Conservation (phyloP, 352 stramenopile species). For the Elongisporangium undulatum region DNA sequence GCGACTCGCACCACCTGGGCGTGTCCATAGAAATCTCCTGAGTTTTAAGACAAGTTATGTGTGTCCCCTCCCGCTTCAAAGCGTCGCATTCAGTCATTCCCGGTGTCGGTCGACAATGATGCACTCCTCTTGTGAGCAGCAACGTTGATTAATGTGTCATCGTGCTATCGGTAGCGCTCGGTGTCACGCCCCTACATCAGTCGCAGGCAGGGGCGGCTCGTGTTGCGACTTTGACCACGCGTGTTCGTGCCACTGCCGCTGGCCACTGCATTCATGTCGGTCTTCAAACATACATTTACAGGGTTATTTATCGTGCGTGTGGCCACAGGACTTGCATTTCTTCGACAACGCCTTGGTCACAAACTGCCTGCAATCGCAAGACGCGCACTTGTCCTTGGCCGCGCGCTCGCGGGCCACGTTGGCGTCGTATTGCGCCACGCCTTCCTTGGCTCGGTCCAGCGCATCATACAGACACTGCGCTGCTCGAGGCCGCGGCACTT, state of each 20-base stretch:
- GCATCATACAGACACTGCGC: conserved; percentile 78
- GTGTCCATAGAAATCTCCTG: conserved; percentile 82
- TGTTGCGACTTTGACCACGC: no score
- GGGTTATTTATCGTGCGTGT: conserved; percentile 44
- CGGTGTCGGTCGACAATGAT: no score
- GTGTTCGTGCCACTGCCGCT: neutral
- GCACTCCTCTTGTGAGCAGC: no score
- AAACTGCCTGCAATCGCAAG: conserved; percentile 53
- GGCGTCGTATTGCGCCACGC: conserved; percentile 58
- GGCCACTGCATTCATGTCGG: no score
- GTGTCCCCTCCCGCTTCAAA: no score
- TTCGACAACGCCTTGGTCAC: conserved; percentile 67
- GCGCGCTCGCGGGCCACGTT: conserved; percentile 10
- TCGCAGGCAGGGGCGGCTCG: no score
- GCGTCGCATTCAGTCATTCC: neutral
- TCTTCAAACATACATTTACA: neutral
- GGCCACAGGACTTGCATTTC: conserved; percentile 70
- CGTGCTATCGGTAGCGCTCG: no score
- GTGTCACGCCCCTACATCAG: no score
- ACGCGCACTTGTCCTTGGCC: conserved; percentile 29
- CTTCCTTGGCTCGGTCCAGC: conserved; percentile 64
- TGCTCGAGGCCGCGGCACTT: conserved; percentile 47
- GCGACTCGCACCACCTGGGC: conserved; percentile 76
- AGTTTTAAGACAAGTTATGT: conserved; percentile 1
- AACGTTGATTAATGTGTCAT: no score